A percentile compares a stretch with the other conserved stretches of the same genome.
phyloP scores from a whole-genome alignment of 192 early-diverging fungal species.

The Coemansia sp. region DNA sequence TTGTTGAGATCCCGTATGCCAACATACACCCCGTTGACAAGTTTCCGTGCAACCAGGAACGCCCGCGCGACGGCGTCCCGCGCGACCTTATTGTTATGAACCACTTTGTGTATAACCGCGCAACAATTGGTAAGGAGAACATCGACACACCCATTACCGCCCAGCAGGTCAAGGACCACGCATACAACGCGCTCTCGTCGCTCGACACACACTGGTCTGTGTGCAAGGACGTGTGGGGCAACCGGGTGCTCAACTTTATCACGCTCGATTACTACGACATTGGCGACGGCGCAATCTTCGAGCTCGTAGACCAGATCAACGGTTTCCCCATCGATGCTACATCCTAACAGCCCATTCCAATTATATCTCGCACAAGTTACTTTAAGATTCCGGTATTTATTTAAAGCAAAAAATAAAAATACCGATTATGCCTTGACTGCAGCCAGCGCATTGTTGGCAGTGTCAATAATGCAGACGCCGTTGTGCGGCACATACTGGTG shows the following conservation, averaged over 20 bases:
- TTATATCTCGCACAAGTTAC: no score
- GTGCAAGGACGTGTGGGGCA: slow-evolving; percentile 27
- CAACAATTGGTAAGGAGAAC: slow-evolving; percentile 14
- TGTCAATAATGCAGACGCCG: slow-evolving; percentile 85
- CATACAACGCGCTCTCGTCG: slow-evolving; percentile 32
- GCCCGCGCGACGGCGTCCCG: slow-evolving; percentile 28
- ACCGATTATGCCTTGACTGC: slow-evolving; percentile 10
- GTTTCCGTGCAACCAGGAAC: slow-evolving; percentile 44
- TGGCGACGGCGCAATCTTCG: slow-evolving; percentile 24
- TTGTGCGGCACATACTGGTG: slow-evolving; percentile 91
- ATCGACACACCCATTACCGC: slow-evolving; percentile 32
- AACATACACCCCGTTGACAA: slow-evolving; percentile 33
- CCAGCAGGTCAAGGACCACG: slow-evolving; percentile 12
- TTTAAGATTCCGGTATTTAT: no score
- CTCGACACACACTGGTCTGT: slow-evolving; percentile 25
- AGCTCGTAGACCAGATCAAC: slow-evolving; percentile 34
- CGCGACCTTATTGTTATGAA: slow-evolving; percentile 46
- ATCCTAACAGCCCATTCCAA: no score
- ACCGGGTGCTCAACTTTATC: slow-evolving; percentile 34
- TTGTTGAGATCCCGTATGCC: slow-evolving; percentile 40
- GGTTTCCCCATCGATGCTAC: no score
- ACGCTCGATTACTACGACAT: slow-evolving; percentile 50
- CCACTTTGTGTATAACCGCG: slow-evolving; percentile 48
- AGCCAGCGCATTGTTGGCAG: slow-evolving; percentile 52
- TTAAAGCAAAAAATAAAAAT: background rate